Percentiles rank a stretch among this genome's conserved stretches.
phyloP scores from a whole-genome alignment of 108 stramenopile genomes.

The Cyclotella choctawhatcheeana region DNA sequence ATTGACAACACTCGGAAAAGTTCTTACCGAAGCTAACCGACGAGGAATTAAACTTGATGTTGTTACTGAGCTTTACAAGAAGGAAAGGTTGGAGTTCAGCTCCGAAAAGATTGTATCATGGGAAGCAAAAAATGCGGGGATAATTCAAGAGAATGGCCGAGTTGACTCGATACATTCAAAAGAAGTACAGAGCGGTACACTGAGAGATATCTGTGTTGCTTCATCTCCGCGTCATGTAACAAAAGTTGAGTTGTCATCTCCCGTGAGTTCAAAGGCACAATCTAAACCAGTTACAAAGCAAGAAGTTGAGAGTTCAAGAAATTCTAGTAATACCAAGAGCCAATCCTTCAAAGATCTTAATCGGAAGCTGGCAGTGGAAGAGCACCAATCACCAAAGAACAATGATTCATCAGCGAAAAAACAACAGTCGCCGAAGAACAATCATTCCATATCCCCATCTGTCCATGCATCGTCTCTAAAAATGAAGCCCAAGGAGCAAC shows the following conservation, averaged over 20 bases:
- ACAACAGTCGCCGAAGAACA: no score
- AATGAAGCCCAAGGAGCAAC: no score
- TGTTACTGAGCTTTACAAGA: constrained; percentile 42
- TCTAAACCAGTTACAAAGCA: not conserved
- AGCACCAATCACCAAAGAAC: no score
- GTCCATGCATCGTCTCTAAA: no score
- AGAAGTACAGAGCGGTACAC: not conserved
- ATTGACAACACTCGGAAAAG: constrained; percentile 30
- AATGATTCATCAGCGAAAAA: no score
- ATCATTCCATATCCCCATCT: no score
- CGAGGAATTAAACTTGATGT: constrained; percentile 31
- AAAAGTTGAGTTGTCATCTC: not conserved
- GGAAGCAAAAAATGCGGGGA: not conserved
- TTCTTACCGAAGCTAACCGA: constrained; percentile 35
- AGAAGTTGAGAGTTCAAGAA: no score
- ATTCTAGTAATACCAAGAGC: not conserved
- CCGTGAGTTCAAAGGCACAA: not conserved
- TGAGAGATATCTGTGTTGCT: not conserved
- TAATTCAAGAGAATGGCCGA: not conserved
- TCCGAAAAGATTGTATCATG: not conserved
- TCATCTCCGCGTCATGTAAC: no score
- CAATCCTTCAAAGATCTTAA: not conserved
- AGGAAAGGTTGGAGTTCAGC: constrained; percentile 32
- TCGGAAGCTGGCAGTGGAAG: no score
- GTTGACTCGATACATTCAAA: not conserved